Base-by-base conservation (phyloP, 2,329 filamentous ascomycete species). In the Parascedosporium putredinis region DNA sequence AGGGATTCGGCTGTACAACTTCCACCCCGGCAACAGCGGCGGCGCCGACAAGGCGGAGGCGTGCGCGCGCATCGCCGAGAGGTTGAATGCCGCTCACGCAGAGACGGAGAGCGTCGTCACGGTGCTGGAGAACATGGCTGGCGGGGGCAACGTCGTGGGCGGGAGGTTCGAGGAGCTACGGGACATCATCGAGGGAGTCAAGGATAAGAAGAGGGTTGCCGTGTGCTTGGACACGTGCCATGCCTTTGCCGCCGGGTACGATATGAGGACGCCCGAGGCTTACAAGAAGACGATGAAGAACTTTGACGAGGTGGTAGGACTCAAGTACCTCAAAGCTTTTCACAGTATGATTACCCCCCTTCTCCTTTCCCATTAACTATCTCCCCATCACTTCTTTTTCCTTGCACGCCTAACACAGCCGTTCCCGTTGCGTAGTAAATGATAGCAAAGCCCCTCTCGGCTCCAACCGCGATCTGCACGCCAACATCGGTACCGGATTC, bases 171-270 rank as follows among this genome's bases (percentile, higher is more conserved):
- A 90, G 62, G 91, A 98, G 59, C 75, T 98, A 44, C 76, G 84
- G 10, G 86, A 89, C 59, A 87, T 96, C 55, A 94, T 98, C 57
- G 76, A 76, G 12, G 73, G 81, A 7, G 79, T 97, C 22, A 77
- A 89, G 20, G 81, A 95, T 64, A 94, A 95, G 68, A 65, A 72
- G 40, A 81, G 93, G 27, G 83, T 98, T 2, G 93, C 91, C 43
- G 89, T 98, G 16, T 98, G 93, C 65, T 81, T 98, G 51, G 93
- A 98, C 64, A 98, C 93, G 0, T 98, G 93, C 67, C 93, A 98
- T 66, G 83, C 89, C 52, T 97, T 97, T 65, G 91, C 91, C 0
- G 90, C 88, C 0, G 93, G 93, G 5, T 93, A 97, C 63, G 93
- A 98, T 64, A 67, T 98, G 27, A 80, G 88, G 49, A 81, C 83